Conservation (phyloP, 2,329 filamentous ascomycete species). For the Colletotrichum euphorbiae region DNA sequence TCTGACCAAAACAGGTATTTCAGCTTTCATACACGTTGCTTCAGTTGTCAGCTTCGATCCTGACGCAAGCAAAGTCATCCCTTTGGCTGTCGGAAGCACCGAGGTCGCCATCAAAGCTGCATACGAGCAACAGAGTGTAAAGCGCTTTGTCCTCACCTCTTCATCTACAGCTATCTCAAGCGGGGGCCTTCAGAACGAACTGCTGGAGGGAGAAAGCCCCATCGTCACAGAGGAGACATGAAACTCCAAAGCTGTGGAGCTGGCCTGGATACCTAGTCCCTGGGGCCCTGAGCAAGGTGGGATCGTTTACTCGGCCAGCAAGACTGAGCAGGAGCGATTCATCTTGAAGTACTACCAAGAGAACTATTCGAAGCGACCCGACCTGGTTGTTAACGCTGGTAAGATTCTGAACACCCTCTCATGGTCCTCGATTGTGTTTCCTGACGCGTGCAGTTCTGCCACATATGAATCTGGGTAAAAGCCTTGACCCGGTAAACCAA, state of each 20-base stretch:
- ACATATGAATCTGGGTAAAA: constrained; percentile 44
- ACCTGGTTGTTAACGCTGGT: constrained; percentile 32
- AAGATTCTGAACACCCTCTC: neutral
- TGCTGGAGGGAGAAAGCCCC: constrained; percentile 23
- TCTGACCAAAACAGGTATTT: constrained; percentile 15
- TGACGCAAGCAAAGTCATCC: constrained; percentile 55
- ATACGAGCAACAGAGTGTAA: constrained; percentile 48
- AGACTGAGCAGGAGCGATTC: constrained; percentile 51
- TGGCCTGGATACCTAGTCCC: constrained; percentile 52
- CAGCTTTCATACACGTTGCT: constrained; percentile 54
- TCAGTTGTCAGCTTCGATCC: constrained; percentile 48
- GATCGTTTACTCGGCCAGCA: constrained; percentile 53
- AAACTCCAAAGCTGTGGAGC: constrained; percentile 49
- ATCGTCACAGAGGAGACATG: constrained; percentile 46
- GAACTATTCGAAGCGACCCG: constrained; percentile 42
- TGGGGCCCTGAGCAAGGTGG: constrained; percentile 46
- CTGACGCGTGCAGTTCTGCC: constrained; percentile 47
- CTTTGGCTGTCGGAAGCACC: constrained; percentile 46
- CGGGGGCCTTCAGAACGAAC: constrained; percentile 38
- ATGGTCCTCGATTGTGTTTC: neutral
- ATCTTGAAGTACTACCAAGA: constrained; percentile 53
- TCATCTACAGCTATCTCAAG: constrained; percentile 42
- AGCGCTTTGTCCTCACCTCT: constrained; percentile 55
- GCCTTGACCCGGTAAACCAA: constrained; percentile 41
- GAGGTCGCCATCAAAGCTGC: constrained; percentile 51